Evolutionary conservation across 2,329 filamentous ascomycete genomes (phyloP).

Genomic region (Phialophora tarda): DNA sequence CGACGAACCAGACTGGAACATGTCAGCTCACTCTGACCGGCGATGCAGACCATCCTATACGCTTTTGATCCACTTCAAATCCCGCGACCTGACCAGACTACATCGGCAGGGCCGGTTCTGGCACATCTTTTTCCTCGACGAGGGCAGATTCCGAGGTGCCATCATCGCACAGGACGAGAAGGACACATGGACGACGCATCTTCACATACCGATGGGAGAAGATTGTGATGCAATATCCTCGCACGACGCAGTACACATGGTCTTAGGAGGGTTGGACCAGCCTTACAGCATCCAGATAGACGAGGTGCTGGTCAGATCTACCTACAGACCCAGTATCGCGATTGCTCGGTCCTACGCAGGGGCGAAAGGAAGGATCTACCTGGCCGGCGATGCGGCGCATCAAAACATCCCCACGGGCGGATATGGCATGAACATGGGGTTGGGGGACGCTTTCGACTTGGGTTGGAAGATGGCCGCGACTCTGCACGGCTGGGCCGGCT

Average conservation of each 20-base stretch:
- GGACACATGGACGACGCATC: constrained; percentile 47
- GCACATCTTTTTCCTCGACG: constrained; percentile 42
- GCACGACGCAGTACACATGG: constrained; percentile 15
- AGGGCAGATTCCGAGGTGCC: constrained; percentile 35
- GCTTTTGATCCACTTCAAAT: constrained; percentile 45
- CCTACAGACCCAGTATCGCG: constrained; percentile 42
- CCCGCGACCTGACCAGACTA: constrained; percentile 39
- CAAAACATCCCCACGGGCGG: constrained; percentile 46
- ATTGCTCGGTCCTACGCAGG: constrained; percentile 40
- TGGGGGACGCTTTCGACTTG: constrained; percentile 46
- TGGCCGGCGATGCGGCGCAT: constrained; percentile 47
- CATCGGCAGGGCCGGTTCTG: constrained; percentile 43
- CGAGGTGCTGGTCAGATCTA: constrained; percentile 42
- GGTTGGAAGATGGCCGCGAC: too few species aligned
- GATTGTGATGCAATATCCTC: constrained; percentile 22
- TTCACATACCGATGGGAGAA: constrained; percentile 34
- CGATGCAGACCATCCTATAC: constrained; percentile 34
- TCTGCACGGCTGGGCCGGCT: too few species aligned
- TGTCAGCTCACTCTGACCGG: too few species aligned
- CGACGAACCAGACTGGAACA: too few species aligned
- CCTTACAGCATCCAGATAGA: constrained; percentile 43
- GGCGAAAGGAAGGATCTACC: constrained; percentile 37
- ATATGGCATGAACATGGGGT: constrained; percentile 48
- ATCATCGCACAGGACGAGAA: constrained; percentile 44
- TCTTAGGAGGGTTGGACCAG: constrained; percentile 1